Conservation (phyloP, 2,329 filamentous ascomycete species). For the Thermothelomyces thermophilus region DNA sequence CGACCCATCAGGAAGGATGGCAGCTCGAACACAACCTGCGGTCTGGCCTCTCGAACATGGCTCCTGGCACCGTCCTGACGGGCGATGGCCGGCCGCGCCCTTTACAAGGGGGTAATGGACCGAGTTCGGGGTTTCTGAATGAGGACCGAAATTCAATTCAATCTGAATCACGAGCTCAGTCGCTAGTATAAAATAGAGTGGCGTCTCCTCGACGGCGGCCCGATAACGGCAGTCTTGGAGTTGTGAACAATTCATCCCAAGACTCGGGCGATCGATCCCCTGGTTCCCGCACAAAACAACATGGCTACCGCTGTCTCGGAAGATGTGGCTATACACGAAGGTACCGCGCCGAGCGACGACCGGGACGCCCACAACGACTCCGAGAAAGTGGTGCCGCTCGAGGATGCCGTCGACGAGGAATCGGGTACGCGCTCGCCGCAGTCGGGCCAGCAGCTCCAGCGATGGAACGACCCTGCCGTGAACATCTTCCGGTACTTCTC, state of each 20-base stretch:
- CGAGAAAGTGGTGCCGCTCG: slow-evolving; percentile 9
- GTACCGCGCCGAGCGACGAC: not conserved
- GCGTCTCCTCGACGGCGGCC: too few species aligned
- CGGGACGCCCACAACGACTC: not conserved
- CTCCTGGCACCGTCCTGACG: not conserved
- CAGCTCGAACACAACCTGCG: not conserved
- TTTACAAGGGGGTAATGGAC: not conserved
- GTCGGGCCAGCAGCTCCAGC: slow-evolving; percentile 33
- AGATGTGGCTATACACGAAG: not conserved
- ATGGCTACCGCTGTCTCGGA: slow-evolving; percentile 8
- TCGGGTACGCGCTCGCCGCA: not conserved
- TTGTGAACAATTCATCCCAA: too few species aligned
- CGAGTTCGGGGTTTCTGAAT: not conserved
- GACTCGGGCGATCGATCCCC: too few species aligned
- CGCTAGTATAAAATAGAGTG: too few species aligned
- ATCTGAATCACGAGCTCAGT: too few species aligned
- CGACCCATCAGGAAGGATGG: not conserved
- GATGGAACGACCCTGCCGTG: slow-evolving; percentile 56
- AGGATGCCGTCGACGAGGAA: slow-evolving; percentile 20
- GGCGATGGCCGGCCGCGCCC: not conserved
- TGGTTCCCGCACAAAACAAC: not conserved
- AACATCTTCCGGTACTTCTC: slow-evolving; percentile 54
- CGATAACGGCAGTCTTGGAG: too few species aligned
- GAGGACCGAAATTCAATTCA: too few species aligned
- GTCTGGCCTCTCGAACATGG: not conserved